Conservation (phyloP, 768 basidiomycete genomes). For the Chiua virens region DNA sequence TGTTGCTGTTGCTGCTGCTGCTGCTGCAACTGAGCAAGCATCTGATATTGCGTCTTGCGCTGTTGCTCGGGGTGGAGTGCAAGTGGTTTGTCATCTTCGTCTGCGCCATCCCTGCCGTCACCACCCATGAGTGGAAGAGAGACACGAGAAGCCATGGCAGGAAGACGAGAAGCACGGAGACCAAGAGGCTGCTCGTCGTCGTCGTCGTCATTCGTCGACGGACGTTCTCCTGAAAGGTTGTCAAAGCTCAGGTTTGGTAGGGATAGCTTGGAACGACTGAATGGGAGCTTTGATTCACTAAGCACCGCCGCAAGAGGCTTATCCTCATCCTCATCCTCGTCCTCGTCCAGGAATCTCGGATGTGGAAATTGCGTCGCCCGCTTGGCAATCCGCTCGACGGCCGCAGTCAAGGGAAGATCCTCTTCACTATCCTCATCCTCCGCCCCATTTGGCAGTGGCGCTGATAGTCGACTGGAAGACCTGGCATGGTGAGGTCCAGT, state of each 20-base stretch:
- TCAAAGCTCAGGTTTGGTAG: conserved; percentile 46
- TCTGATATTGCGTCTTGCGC: conserved; percentile 57
- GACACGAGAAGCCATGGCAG: conserved; percentile 23
- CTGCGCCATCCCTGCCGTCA: conserved; percentile 48
- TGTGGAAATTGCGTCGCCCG: conserved; percentile 35
- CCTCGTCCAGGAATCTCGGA: conserved; percentile 32
- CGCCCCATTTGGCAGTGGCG: neutral
- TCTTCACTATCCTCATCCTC: conserved; percentile 68
- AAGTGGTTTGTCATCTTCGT: conserved; percentile 73
- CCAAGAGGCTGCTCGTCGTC: conserved; percentile 70
- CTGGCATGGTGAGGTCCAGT: conserved; percentile 49
- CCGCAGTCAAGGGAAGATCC: conserved; percentile 72
- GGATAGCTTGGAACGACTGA: conserved; percentile 45
- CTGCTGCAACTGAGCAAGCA: conserved; percentile 41
- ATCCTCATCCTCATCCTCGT: conserved; percentile 59
- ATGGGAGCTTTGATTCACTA: conserved; percentile 41
- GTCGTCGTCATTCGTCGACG: conserved; percentile 49
- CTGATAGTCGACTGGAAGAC: conserved; percentile 7
- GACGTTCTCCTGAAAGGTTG: conserved; percentile 20
- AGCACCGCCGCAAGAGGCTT: conserved; percentile 64
- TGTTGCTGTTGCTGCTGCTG: conserved; percentile 62
- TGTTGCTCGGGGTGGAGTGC: conserved; percentile 80
- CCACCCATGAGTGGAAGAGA: conserved; percentile 31
- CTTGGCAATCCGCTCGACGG: conserved; percentile 55
- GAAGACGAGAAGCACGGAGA: conserved; percentile 55